phyloP scores from a whole-genome alignment of 2,329 filamentous ascomycete species.

The Gaeumannomyces tritici region DNA sequence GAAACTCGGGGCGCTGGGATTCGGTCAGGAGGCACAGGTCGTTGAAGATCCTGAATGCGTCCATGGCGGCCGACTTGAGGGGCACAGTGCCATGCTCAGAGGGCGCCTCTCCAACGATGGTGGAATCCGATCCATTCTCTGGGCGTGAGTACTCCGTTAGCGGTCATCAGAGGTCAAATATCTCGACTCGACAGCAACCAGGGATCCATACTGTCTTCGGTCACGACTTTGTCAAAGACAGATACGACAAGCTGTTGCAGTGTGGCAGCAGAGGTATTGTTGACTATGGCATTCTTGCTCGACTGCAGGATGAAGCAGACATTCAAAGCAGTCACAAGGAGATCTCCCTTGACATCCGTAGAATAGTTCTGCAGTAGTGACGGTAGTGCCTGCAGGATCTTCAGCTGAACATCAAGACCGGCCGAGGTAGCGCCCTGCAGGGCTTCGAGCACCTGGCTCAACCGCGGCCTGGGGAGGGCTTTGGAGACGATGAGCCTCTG shows the following conservation, averaged over 20 bases:
- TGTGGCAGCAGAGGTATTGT: slow-evolving; percentile 93
- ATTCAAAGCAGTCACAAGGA: slow-evolving; percentile 74
- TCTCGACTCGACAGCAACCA: neutral
- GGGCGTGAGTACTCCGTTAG: neutral
- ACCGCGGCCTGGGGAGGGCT: slow-evolving; percentile 66
- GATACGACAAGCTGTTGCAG: slow-evolving; percentile 87
- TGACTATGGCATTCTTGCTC: slow-evolving; percentile 87
- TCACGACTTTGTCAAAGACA: slow-evolving; percentile 83
- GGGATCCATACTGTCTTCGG: slow-evolving; percentile 62
- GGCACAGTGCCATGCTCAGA: slow-evolving; percentile 54
- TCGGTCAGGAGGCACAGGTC: slow-evolving; percentile 85
- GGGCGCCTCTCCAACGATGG: slow-evolving; percentile 57
- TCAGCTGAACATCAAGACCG: slow-evolving; percentile 82
- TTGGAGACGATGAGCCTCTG: slow-evolving; percentile 78
- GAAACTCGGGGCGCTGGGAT: slow-evolving; percentile 71
- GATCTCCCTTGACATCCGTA: slow-evolving; percentile 66
- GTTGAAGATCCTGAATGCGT: slow-evolving; percentile 80
- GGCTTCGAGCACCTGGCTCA: slow-evolving; percentile 81
- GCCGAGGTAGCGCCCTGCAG: slow-evolving; percentile 77
- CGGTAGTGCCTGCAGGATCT: slow-evolving; percentile 86
- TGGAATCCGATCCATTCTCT: slow-evolving; percentile 39
- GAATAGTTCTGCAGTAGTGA: slow-evolving; percentile 87
- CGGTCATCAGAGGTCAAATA: neutral
- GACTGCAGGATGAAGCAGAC: slow-evolving; percentile 87
- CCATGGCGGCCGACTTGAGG: slow-evolving; percentile 67